A percentile compares a stretch with the other conserved stretches of the same genome.
phyloP scores from a whole-genome alignment of 331 rosid species.

The Acacia concinna region DNA sequence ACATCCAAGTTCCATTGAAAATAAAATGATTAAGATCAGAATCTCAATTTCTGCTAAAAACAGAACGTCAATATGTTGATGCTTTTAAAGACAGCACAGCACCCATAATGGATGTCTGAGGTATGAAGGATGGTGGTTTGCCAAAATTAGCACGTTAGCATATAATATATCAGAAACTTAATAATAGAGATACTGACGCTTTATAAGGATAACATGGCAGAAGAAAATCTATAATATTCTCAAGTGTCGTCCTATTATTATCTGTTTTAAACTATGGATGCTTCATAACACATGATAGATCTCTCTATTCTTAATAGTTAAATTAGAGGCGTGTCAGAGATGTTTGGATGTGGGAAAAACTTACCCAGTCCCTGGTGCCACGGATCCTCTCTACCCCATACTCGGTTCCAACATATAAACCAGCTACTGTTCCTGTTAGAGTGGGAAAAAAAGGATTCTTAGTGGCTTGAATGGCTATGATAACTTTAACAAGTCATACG shows the following conservation, averaged over 20 bases:
- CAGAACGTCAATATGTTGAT: background rate
- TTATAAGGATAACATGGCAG: background rate
- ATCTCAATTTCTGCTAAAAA: background rate
- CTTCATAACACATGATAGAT: background rate
- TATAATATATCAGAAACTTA: background rate
- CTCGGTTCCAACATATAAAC: constrained; percentile 78
- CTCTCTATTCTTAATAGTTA: background rate
- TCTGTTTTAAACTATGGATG: background rate
- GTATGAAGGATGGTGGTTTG: background rate
- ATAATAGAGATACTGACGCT: background rate
- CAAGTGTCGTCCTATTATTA: background rate
- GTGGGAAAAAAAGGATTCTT: background rate
- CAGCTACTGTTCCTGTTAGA: constrained; percentile 74
- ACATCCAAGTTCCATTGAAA: constrained; percentile 26
- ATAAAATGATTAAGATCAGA: background rate
- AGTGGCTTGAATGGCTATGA: background rate
- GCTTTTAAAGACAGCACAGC: background rate
- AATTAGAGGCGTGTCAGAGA: constrained; percentile 3
- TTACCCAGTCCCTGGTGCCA: constrained; percentile 87
- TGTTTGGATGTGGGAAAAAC: constrained; percentile 20
- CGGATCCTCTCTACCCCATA: constrained; percentile 73
- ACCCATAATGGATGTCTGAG: background rate
- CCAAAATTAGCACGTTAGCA: background rate
- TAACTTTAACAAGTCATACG: constrained; percentile 2
- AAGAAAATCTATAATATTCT: background rate